phyloP scores from a whole-genome alignment of 169 alveolate species.

The Plasmodium yoelii region DNA sequence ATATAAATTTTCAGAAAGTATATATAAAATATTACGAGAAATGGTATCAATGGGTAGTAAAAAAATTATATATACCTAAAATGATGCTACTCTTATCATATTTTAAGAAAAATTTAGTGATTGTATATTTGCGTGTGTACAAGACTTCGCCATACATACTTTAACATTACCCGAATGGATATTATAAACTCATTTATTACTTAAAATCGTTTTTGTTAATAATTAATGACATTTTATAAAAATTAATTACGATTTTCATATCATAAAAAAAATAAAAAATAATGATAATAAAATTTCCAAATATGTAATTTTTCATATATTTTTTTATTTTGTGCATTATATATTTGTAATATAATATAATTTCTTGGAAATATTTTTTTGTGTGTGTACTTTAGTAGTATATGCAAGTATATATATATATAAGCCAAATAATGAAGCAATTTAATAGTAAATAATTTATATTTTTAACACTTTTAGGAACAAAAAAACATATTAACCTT shows the following conservation, averaged over 20 bases:
- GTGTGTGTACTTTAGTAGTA: neutral
- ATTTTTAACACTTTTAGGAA: neutral
- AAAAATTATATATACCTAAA: neutral
- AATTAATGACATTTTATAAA: too few relatives aligned
- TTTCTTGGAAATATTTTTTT: neutral
- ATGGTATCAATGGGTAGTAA: neutral
- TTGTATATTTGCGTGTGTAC: neutral
- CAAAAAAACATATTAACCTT: too few relatives aligned
- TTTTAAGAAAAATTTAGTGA: neutral
- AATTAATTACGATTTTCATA: too few relatives aligned
- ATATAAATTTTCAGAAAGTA: neutral
- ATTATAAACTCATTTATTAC: neutral
- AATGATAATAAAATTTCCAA: too few relatives aligned
- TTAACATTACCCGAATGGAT: too few relatives aligned
- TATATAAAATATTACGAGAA: neutral
- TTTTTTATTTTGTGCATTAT: too few relatives aligned
- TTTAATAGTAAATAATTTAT: neutral
- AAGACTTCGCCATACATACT: neutral
- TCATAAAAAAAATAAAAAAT: too few relatives aligned
- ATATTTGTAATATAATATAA: too few relatives aligned
- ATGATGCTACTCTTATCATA: neutral
- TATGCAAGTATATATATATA: neutral
- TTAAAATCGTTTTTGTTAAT: neutral
- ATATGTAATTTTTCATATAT: too few relatives aligned
- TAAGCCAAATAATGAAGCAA: neutral